Evolutionary conservation across 768 basidiomycete species (phyloP).

Genomic region (Boletus huronensis): DNA sequence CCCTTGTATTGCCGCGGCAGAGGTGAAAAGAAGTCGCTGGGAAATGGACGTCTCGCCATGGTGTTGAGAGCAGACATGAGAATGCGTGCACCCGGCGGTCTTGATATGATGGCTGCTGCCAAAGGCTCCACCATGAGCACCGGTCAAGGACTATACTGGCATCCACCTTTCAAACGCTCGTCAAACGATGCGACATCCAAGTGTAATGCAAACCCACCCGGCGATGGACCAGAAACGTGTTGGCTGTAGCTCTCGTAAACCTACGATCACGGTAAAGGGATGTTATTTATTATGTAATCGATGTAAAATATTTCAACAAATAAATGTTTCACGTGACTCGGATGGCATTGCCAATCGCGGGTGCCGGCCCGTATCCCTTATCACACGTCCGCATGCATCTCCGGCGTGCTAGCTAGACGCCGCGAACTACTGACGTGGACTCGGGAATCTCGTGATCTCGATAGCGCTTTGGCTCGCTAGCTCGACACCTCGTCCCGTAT

Average conservation of each 20-base stretch:
- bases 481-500: slow-evolving; percentile 4
- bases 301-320: neutral
- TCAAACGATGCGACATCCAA: neutral
- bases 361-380: too few relatives aligned
- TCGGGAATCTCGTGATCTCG: slow-evolving; percentile 1
- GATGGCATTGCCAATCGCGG: too few relatives aligned
- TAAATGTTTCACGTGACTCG: neutral
- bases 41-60: slow-evolving; percentile 33
- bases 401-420: slow-evolving; percentile 7
- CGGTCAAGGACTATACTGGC: slow-evolving; percentile 11
- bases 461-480: slow-evolving; percentile 13
- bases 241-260: slow-evolving; percentile 3
- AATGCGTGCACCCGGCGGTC: slow-evolving; percentile 25
- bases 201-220: slow-evolving; percentile 8
- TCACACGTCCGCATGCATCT: too few relatives aligned
- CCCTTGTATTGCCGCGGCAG: slow-evolving; percentile 49
- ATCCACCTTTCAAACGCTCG: neutral
- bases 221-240: neutral
- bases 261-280: neutral
- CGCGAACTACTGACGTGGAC: neutral
- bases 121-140: slow-evolving; percentile 64
- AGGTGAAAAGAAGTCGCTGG: slow-evolving; percentile 54
- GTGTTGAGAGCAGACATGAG: slow-evolving; percentile 28
- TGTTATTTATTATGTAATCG: slow-evolving; percentile 19
- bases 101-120: slow-evolving; percentile 48